These are phyloP conservation scores for Colletotrichum plurivorum DNA, from an alignment of 2,329 filamentous ascomycete genomes.

Conservation along the genomic window DNA sequence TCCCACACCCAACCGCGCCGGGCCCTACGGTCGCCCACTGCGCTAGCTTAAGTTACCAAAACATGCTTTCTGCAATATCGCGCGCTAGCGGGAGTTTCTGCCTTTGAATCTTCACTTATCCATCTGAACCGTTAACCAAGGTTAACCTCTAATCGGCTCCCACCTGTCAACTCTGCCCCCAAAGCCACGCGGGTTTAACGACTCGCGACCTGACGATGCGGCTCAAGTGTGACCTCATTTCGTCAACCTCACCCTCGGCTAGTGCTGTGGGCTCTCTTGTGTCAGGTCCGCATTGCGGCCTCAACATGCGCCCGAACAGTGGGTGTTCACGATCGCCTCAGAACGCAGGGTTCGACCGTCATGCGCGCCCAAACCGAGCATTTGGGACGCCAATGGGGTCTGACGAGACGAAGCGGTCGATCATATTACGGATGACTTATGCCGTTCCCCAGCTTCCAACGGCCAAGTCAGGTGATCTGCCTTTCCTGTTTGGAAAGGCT, in stretches of 20 bases:
- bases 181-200: slow-evolving; percentile 11
- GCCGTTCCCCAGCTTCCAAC: not conserved
- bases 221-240: slow-evolving; percentile 2
- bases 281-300: not conserved
- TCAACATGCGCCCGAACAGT: slow-evolving; percentile 7
- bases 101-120: slow-evolving; percentile 13
- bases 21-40: slow-evolving; percentile 24
- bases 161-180: slow-evolving; percentile 27
- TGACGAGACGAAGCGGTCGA: slow-evolving; percentile 6
- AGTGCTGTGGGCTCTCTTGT: slow-evolving; percentile 1
- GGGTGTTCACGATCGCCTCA: slow-evolving; percentile 9
- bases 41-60: slow-evolving; percentile 23
- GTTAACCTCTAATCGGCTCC: slow-evolving; percentile 19
- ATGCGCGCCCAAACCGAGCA: slow-evolving; percentile 12
- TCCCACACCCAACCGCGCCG: slow-evolving; percentile 1
- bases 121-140: slow-evolving; percentile 30
- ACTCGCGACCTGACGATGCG: not conserved
- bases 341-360: not conserved
- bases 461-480: slow-evolving; percentile 3
- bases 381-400: slow-evolving; percentile 12
- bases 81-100: slow-evolving; percentile 19
- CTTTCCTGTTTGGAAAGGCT: slow-evolving; percentile 19
- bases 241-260: slow-evolving; percentile 2
- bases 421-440: not conserved
- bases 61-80: slow-evolving; percentile 18